A percentile compares a stretch with the other conserved stretches of the same genome.
Conservation (phyloP, 805 yeast species). For the Wickerhamomyces ciferrii region DNA sequence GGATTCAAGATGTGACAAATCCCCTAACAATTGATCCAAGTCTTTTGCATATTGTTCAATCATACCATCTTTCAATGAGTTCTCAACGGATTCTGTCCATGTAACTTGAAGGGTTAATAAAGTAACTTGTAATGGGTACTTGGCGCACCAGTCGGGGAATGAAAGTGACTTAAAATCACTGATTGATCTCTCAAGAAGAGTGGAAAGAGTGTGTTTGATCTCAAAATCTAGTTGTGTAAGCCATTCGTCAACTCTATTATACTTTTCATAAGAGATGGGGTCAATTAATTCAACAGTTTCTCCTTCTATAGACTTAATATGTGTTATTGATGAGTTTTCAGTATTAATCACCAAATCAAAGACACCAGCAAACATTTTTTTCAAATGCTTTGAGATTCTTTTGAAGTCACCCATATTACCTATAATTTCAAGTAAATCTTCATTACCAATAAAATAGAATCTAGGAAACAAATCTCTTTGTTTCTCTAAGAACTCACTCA, state of each 20-base stretch:
- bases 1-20: background rate
- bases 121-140: slow-evolving; percentile 51
- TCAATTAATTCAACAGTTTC: slow-evolving; percentile 43
- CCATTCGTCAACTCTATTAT: slow-evolving; percentile 55
- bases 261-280: slow-evolving; percentile 38
- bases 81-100: slow-evolving; percentile 47
- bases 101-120: slow-evolving; percentile 49
- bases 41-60: background rate
- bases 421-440: slow-evolving; percentile 76
- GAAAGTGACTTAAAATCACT: slow-evolving; percentile 7
- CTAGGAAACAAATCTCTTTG: slow-evolving; percentile 78
- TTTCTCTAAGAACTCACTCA: slow-evolving; percentile 72
- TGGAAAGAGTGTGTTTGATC: slow-evolving; percentile 43
- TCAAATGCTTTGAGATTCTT: slow-evolving; percentile 51
- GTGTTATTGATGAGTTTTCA: slow-evolving; percentile 30
- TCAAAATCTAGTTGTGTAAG: slow-evolving; percentile 50
- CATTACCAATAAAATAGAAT: slow-evolving; percentile 85
- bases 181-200: slow-evolving; percentile 26
- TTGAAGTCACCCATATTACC: slow-evolving; percentile 52
- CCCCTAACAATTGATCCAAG: slow-evolving; percentile 10
- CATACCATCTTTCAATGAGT: slow-evolving; percentile 25
- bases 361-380: slow-evolving; percentile 71
- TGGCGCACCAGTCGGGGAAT: slow-evolving; percentile 29
- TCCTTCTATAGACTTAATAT: slow-evolving; percentile 58
- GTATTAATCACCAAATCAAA: slow-evolving; percentile 32